Evolutionary conservation across 2,329 filamentous ascomycete genomes (phyloP), one percentile per base, ranked within the genome.

Genomic region (Gremmenia infestans): DNA sequence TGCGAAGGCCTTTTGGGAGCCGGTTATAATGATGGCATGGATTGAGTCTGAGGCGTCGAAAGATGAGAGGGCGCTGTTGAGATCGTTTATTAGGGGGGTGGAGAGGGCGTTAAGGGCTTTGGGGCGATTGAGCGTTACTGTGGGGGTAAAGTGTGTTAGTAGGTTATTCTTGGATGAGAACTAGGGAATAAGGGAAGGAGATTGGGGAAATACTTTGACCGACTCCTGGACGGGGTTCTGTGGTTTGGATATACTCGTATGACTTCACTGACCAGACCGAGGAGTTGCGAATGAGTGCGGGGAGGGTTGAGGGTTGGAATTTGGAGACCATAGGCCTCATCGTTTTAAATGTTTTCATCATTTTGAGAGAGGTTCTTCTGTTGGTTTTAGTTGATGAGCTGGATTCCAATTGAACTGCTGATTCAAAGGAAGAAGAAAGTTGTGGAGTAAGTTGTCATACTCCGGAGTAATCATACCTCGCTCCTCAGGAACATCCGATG

Each of bases 81-180:
- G 82, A 76, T 99, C 94, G 64, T 77, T 79, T 72, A 99, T 96
- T 50, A 99, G 85, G 9, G 93, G 91, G 6, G 89, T 94, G 74
- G 82, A 93, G 62, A 99, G 84, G 47, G 94, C 94, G 73, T 99
- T 99, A 69, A 96, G 85, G 46, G 93, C 91, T 79, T 95, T 96
- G 60, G 94, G 94, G 46, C 94, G 88, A 80, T 95, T 91, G 63
- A 99, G 79, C 14, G 91, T 94, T 68, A 97, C 93, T 97, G 65
- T 4, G 40, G 48, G 25, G 23, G 6, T 25, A 25, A 25, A 32
- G 50, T 5, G 39, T 47, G 43, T 49, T 53, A 52, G 48, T 51
- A 55, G 40, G 35, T 19, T 45, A 19, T 12, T 47, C 42, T 8
- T 1, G 35, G 7, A 36, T 25, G 2, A n/a, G n/a, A n/a, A n/a